Conservation (phyloP, 2,329 filamentous ascomycete genomes). For the Samsoniella hepiali region DNA sequence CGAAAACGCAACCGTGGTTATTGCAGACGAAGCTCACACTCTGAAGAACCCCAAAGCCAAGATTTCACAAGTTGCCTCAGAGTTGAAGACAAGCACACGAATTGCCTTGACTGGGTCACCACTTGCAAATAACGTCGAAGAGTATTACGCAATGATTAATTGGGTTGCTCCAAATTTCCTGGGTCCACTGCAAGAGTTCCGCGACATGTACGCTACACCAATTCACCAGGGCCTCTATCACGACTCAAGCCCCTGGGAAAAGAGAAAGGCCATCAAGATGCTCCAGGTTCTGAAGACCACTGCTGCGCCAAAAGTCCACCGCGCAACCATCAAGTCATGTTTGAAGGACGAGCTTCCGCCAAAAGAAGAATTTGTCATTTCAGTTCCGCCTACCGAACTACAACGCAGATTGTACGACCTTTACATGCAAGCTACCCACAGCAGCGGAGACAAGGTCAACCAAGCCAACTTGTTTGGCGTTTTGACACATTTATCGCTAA, state of each 20-base stretch:
- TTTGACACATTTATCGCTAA: conserved; percentile 40
- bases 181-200: conserved; percentile 66
- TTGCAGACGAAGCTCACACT: conserved; percentile 82
- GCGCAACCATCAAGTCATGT: conserved; percentile 63
- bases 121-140: conserved; percentile 75
- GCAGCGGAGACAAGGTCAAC: conserved; percentile 1
- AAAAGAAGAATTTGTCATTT: conserved; percentile 81
- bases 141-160: conserved; percentile 84
- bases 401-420: conserved; percentile 62
- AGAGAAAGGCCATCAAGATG: conserved; percentile 60
- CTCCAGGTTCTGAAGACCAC: conserved; percentile 68
- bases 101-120: conserved; percentile 87
- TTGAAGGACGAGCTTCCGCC: conserved; percentile 64
- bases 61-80: conserved; percentile 50
- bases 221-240: conserved; percentile 69
- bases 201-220: conserved; percentile 63
- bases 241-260: conserved; percentile 57
- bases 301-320: conserved; percentile 74
- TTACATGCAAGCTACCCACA: conserved; percentile 34
- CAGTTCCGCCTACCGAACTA: conserved; percentile 62
- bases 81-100: conserved; percentile 65
- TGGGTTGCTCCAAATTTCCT: conserved; percentile 82
- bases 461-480: conserved; percentile 34
- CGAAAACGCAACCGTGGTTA: conserved; percentile 64
- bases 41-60: conserved; percentile 64